phyloP scores from a whole-genome alignment of 2,329 filamentous ascomycete species.

The Ascochyta fabae region DNA sequence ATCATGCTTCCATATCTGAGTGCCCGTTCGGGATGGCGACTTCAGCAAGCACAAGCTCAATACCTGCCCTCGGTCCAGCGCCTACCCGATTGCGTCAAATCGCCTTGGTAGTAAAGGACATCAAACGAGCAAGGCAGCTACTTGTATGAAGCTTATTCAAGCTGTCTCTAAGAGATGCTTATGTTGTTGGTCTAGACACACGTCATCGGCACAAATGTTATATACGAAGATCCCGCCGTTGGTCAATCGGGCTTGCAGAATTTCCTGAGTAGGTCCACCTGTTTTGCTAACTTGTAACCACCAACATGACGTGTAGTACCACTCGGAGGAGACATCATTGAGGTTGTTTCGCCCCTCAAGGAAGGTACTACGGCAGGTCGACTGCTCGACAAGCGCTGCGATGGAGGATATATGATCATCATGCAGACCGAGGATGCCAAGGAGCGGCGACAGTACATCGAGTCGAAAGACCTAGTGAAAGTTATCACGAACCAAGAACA shows the following conservation, averaged over 20 bases:
- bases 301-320: slow-evolving; percentile 39
- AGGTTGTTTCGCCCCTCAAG: slow-evolving; percentile 51
- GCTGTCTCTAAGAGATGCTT: not conserved
- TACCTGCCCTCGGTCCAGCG: slow-evolving; percentile 4
- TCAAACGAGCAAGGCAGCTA: slow-evolving; percentile 32
- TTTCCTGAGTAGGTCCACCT: slow-evolving; percentile 41
- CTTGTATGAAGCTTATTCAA: slow-evolving; percentile 28
- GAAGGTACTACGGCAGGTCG: slow-evolving; percentile 51
- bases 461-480: slow-evolving; percentile 42
- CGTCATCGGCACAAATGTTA: slow-evolving; percentile 50
- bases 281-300: not conserved
- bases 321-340: slow-evolving; percentile 54
- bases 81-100: slow-evolving; percentile 47
- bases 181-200: slow-evolving; percentile 30
- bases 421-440: slow-evolving; percentile 55
- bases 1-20: not conserved
- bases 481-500: slow-evolving; percentile 49
- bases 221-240: slow-evolving; percentile 50
- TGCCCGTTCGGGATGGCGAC: not conserved
- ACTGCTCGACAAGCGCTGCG: slow-evolving; percentile 51
- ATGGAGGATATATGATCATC: slow-evolving; percentile 58
- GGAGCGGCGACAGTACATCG: slow-evolving; percentile 47
- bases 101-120: slow-evolving; percentile 40
- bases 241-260: slow-evolving; percentile 52
- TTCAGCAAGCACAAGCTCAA: not conserved